Conservation (phyloP, 345 rosid species). For the Geranium brycei region DNA sequence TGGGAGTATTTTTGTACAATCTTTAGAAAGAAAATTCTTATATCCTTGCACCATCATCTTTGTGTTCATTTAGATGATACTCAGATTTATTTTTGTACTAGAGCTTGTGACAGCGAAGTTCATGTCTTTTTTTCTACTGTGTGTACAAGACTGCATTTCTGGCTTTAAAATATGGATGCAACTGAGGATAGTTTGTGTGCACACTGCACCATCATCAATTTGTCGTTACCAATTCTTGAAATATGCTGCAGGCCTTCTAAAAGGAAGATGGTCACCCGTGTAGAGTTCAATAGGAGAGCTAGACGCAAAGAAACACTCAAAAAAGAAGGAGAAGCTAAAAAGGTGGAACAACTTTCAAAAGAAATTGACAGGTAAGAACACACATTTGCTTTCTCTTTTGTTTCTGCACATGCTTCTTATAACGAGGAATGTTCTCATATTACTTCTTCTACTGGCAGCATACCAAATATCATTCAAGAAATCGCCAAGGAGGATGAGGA, state of each 20-base stretch:
- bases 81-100: background rate
- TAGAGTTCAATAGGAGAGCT: slow-evolving; percentile 58
- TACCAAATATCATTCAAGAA: slow-evolving; percentile 61
- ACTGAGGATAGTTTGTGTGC: background rate
- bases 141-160: no score
- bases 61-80: background rate
- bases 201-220: background rate
- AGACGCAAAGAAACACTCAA: slow-evolving; percentile 42
- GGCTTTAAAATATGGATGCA: background rate
- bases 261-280: slow-evolving; percentile 55
- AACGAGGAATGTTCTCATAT: background rate
- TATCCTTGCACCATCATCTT: no score
- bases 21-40: background rate
- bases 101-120: background rate
- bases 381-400: background rate
- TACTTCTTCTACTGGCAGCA: slow-evolving; percentile 19
- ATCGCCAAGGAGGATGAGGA: slow-evolving; percentile 74
- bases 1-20: background rate
- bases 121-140: background rate
- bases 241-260: slow-evolving; percentile 32
- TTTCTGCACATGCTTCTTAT: background rate
- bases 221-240: background rate
- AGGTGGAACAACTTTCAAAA: slow-evolving; percentile 31
- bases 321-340: slow-evolving; percentile 43
- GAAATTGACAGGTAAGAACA: slow-evolving; percentile 54